A percentile compares a stretch with the other conserved stretches of the same genome.
These are phyloP conservation scores for Urochloa ruziziensis DNA, from an alignment of 176 grass and related monocot species.

Conservation along the genomic window DNA sequence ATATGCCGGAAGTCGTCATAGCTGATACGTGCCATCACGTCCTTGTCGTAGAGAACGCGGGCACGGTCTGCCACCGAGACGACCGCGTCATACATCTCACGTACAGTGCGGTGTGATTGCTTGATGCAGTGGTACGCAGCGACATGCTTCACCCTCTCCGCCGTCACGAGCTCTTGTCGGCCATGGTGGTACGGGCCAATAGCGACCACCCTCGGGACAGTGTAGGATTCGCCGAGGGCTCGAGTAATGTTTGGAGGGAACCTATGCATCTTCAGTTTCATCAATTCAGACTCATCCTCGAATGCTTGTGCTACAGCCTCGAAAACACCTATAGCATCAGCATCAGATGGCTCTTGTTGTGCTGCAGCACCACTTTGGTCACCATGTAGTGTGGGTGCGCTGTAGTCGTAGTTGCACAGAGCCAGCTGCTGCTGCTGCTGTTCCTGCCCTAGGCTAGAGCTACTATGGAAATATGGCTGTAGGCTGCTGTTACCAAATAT, in stretches of 20 bases:
- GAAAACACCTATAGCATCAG: no score
- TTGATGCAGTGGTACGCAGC: background rate
- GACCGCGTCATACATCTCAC: background rate
- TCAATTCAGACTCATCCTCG: background rate
- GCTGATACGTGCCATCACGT: background rate
- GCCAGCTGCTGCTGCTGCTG: no score
- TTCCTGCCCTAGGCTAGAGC: no score
- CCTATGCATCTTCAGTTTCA: background rate
- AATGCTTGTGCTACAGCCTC: background rate
- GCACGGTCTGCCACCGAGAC: background rate
- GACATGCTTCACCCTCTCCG: background rate
- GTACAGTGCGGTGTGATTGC: fast-evolving
- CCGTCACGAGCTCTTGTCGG: background rate
- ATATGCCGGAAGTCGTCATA: background rate
- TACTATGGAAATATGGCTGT: no score
- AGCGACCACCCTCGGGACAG: background rate
- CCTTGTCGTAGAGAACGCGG: background rate
- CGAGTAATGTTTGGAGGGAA: background rate
- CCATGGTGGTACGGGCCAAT: background rate
- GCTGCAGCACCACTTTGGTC: no score
- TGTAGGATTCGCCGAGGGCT: background rate
- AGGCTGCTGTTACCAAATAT: no score
- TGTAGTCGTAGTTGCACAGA: no score
- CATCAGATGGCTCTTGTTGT: no score
- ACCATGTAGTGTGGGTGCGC: no score